phyloP scores from a whole-genome alignment of 441 rosid genomes.

The Dalechampia spathulata region DNA sequence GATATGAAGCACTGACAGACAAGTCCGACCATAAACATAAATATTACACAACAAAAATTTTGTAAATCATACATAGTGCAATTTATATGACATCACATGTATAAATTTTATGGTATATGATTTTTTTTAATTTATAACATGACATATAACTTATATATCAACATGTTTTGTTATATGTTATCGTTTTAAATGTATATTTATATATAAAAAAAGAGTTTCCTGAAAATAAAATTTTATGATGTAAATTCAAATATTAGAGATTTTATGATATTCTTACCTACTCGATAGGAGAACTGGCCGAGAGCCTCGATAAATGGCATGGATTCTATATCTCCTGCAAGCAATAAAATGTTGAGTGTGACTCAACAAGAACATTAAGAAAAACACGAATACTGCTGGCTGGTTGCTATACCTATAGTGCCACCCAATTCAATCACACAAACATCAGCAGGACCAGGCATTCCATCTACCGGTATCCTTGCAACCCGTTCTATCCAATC shows the following conservation, averaged over 20 bases:
- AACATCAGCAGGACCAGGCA: slow-evolving; percentile 69
- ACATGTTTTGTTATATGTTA: too few relatives aligned
- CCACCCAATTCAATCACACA: slow-evolving; percentile 95
- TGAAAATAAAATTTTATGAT: not conserved
- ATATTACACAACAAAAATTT: too few relatives aligned
- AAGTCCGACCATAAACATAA: too few relatives aligned
- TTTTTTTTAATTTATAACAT: too few relatives aligned
- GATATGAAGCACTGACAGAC: too few relatives aligned
- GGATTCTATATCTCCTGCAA: slow-evolving; percentile 82
- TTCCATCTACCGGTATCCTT: slow-evolving; percentile 63
- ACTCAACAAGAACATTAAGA: not conserved
- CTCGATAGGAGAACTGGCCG: slow-evolving; percentile 89
- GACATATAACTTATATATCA: too few relatives aligned
- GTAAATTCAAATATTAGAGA: too few relatives aligned
- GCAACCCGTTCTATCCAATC: slow-evolving; percentile 84
- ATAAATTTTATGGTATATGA: too few relatives aligned
- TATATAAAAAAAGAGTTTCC: too few relatives aligned
- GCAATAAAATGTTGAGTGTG: not conserved
- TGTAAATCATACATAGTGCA: too few relatives aligned
- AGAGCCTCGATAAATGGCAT: slow-evolving; percentile 95
- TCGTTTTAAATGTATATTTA: too few relatives aligned
- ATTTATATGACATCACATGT: too few relatives aligned
- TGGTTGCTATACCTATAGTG: slow-evolving; percentile 51
- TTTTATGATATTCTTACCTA: slow-evolving; percentile 58
- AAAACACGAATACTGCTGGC: slow-evolving; percentile 3